Conservation (phyloP, 225 moss, liverwort and hornwort genomes). For the Neckera pumila region DNA sequence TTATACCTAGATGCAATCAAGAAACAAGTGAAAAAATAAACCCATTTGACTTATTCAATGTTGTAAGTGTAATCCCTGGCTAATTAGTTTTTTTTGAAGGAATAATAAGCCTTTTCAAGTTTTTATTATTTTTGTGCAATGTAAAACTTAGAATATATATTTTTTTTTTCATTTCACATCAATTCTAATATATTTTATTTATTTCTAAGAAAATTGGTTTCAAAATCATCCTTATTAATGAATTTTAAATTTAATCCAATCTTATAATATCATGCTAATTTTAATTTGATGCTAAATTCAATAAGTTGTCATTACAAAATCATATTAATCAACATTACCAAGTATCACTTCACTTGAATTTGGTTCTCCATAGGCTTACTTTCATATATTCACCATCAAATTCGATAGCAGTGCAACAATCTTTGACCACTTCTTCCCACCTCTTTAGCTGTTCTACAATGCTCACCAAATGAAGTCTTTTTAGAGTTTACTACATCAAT, state of each 20-base stretch:
- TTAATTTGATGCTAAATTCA: neutral
- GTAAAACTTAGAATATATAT: neutral
- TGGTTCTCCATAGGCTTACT: slow-evolving; percentile 16
- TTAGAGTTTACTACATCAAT: neutral
- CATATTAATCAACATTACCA: neutral
- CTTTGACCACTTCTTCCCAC: slow-evolving; percentile 35
- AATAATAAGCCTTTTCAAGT: neutral
- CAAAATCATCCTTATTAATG: neutral
- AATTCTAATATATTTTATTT: no score
- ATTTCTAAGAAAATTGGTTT: no score
- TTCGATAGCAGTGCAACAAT: slow-evolving; percentile 23
- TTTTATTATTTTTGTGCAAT: neutral
- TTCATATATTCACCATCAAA: slow-evolving; percentile 30
- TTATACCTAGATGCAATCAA: neutral
- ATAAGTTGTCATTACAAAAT: neutral
- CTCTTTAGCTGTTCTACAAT: slow-evolving; percentile 7
- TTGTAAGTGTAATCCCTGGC: fast-evolving
- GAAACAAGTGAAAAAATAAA: neutral
- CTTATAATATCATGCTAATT: neutral
- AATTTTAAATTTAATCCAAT: neutral
- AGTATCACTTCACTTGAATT: slow-evolving; percentile 4
- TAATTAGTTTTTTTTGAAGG: no score
- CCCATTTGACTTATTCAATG: neutral
- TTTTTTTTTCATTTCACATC: neutral
- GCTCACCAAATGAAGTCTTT: neutral